Percentiles rank a stretch among this genome's conserved stretches.
These are phyloP conservation scores for Trichocladium uniseriatum DNA, from an alignment of 495 filamentous ascomycete species.

Conservation along the genomic window DNA sequence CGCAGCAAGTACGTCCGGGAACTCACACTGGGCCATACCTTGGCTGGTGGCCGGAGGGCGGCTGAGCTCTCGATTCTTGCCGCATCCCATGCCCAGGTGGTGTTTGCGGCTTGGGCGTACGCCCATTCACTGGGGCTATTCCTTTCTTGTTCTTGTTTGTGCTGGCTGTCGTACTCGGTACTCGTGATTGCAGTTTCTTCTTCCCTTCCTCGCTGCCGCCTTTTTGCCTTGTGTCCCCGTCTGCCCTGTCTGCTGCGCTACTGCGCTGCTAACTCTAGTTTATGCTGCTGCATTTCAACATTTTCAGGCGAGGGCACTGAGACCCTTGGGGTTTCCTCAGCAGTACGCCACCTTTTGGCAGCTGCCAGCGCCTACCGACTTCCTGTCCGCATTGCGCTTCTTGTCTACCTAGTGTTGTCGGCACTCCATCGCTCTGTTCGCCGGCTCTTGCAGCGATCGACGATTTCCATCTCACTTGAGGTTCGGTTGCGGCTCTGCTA, in stretches of 20 bases:
- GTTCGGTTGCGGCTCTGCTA: neutral
- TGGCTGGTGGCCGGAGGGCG: no score
- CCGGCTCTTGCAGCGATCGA: slow-evolving; percentile 6
- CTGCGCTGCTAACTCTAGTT: neutral
- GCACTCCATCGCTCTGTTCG: slow-evolving; percentile 2
- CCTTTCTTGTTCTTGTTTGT: neutral
- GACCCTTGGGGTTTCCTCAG: no score
- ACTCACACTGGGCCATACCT: no score
- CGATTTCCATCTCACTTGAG: neutral
- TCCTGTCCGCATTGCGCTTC: neutral
- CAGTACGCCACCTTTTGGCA: slow-evolving; percentile 8
- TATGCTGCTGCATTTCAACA: neutral
- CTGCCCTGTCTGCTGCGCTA: neutral
- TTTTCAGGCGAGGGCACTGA: neutral
- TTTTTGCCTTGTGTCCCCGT: slow-evolving; percentile 2
- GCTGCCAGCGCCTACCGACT: neutral
- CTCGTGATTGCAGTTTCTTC: neutral
- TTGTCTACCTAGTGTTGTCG: neutral
- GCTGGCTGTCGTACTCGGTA: neutral
- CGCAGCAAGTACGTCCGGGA: no score
- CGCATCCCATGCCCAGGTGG: no score
- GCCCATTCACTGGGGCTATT: no score
- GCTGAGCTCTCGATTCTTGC: no score
- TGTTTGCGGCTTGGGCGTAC: no score
- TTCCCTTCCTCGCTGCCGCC: slow-evolving; percentile 1